Conservation (phyloP, 2,329 filamentous ascomycete species). For the Aspergillus sp. region DNA sequence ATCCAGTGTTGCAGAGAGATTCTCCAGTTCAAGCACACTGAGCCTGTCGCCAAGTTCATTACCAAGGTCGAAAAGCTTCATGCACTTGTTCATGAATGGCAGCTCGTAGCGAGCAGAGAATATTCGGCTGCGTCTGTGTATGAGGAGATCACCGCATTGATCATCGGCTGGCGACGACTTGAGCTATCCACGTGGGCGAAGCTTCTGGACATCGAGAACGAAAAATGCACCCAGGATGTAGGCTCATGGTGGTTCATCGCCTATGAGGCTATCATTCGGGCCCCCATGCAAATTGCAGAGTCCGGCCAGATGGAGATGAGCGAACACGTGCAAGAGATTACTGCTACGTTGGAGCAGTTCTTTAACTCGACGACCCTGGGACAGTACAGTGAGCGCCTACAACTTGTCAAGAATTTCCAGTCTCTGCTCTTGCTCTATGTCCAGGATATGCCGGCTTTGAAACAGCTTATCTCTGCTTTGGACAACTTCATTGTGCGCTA, state of each 20-base stretch:
- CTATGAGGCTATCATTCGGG: slow-evolving; percentile 83
- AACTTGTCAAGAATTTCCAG: slow-evolving; percentile 64
- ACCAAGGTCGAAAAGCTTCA: slow-evolving; percentile 87
- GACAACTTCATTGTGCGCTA: slow-evolving; percentile 78
- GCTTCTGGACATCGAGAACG: slow-evolving; percentile 79
- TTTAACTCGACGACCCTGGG: slow-evolving; percentile 77
- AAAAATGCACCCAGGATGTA: slow-evolving; percentile 74
- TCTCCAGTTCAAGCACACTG: slow-evolving; percentile 72
- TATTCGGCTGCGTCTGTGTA: slow-evolving; percentile 72
- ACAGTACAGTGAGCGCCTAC: slow-evolving; percentile 73
- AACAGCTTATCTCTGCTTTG: slow-evolving; percentile 64
- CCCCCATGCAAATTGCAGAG: slow-evolving; percentile 67
- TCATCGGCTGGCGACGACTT: slow-evolving; percentile 86
- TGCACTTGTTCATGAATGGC: slow-evolving; percentile 86
- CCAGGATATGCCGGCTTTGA: slow-evolving; percentile 60
- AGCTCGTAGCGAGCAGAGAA: slow-evolving; percentile 82
- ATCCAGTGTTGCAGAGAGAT: slow-evolving; percentile 73
- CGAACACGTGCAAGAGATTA: slow-evolving; percentile 66
- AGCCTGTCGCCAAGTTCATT: slow-evolving; percentile 83
- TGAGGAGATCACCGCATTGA: slow-evolving; percentile 74
- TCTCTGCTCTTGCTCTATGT: slow-evolving; percentile 66
- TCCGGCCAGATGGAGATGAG: slow-evolving; percentile 62
- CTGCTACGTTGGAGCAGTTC: slow-evolving; percentile 78
- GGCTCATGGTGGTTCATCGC: slow-evolving; percentile 95
- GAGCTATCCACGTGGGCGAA: slow-evolving; percentile 91